A percentile compares a stretch with the other conserved stretches of the same genome.
phyloP scores from a whole-genome alignment of 140 eudicot species.

The Oenanthe javanica region DNA sequence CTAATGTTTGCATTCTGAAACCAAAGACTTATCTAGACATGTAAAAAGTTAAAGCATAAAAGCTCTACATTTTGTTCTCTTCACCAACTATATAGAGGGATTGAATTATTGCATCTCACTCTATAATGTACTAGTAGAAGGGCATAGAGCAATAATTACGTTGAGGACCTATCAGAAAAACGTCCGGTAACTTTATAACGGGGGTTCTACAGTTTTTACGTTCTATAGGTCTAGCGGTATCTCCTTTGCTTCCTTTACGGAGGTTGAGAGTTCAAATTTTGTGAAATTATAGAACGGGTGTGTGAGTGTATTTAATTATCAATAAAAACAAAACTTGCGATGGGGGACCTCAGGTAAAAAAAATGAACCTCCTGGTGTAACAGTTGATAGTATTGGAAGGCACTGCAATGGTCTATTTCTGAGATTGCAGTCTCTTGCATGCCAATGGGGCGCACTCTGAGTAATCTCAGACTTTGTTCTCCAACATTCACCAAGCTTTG shows the following conservation, averaged over 20 bases:
- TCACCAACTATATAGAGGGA: neutral
- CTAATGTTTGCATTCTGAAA: slow-evolving; percentile 1
- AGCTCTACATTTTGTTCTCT: neutral
- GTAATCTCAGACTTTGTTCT: slow-evolving; percentile 6
- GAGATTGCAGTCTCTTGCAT: neutral
- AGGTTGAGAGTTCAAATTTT: neutral
- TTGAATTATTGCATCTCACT: slow-evolving; percentile 3
- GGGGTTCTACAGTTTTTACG: neutral
- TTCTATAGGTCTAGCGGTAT: neutral
- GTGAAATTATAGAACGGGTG: neutral
- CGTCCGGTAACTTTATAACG: neutral
- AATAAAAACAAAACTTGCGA: neutral
- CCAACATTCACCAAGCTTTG: slow-evolving; percentile 5
- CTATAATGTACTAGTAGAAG: neutral
- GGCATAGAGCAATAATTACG: neutral
- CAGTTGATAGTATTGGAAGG: neutral
- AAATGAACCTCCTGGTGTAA: neutral
- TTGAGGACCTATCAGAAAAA: neutral
- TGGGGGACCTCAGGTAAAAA: neutral
- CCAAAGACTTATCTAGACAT: neutral
- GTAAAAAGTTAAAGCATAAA: neutral
- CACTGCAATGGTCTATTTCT: neutral
- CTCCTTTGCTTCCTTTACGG: neutral
- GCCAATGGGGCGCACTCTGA: neutral
- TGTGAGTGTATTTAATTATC: neutral